Evolutionary conservation across 148 eudicot species (phyloP).

Genomic region (Vaccinium myrtillus): DNA sequence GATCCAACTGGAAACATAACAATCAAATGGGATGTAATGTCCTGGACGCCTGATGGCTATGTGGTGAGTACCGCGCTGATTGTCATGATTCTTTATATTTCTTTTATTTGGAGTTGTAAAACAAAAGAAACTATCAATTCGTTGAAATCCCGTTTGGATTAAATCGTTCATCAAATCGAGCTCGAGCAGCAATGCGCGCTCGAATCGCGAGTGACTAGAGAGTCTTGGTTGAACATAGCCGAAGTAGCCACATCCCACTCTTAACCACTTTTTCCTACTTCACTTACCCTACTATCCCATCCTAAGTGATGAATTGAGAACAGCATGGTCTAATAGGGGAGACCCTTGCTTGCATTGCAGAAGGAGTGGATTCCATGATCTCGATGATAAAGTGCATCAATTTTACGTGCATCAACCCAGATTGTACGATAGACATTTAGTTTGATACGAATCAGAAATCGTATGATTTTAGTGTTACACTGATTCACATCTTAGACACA

Average conservation of each 20-base stretch:
- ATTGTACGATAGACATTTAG: too few species aligned
- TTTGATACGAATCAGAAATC: background rate
- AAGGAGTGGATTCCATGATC: background rate
- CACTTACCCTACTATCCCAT: too few species aligned
- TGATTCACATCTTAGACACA: background rate
- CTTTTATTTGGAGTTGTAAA: background rate
- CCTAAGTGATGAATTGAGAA: background rate
- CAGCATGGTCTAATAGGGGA: background rate
- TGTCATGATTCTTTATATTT: background rate
- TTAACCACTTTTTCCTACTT: too few species aligned
- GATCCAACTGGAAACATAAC: constrained; percentile 93
- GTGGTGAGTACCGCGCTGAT: constrained; percentile 36
- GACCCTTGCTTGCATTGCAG: too few species aligned
- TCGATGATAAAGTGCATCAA: background rate
- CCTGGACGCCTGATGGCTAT: constrained; percentile 89
- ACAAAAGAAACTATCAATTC: background rate
- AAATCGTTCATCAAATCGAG: too few species aligned
- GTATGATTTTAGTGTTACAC: background rate
- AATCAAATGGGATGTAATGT: constrained; percentile 82
- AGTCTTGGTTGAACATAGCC: too few species aligned
- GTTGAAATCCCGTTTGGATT: background rate
- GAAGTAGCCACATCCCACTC: too few species aligned
- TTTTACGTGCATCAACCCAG: background rate
- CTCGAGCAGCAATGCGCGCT: too few species aligned
- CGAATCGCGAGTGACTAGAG: too few species aligned